phyloP scores from a whole-genome alignment of 1,284 basidiomycete genomes.

The Chondrostereum purpureum region DNA sequence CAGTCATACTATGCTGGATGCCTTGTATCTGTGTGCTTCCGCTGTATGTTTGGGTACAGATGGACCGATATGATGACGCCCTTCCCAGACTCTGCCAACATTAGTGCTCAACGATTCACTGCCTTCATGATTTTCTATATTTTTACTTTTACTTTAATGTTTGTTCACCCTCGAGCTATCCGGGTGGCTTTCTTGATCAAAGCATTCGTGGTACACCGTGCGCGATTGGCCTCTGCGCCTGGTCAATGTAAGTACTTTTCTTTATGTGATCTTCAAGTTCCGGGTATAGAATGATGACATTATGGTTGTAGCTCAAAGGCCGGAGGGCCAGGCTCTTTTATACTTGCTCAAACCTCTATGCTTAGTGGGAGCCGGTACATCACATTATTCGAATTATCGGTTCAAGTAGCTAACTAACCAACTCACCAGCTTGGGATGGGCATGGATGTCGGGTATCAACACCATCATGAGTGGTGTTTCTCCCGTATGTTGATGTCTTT shows the following conservation, averaged over 20 bases:
- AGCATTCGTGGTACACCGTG: slow-evolving; percentile 6
- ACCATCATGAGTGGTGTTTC: slow-evolving; percentile 8
- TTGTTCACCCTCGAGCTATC: slow-evolving; percentile 7
- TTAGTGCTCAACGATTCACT: slow-evolving; percentile 5
- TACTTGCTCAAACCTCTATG: slow-evolving; percentile 1
- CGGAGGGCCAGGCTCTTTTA: slow-evolving; percentile 3
- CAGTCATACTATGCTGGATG: slow-evolving; percentile 7
- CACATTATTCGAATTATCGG: too few relatives aligned
- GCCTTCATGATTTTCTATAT: slow-evolving; percentile 8
- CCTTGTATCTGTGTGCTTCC: slow-evolving; percentile 4
- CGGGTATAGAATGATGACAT: not conserved
- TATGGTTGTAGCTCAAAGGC: slow-evolving; percentile 4
- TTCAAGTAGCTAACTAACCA: not conserved
- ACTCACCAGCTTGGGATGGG: slow-evolving; percentile 7
- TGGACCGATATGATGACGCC: slow-evolving; percentile 6
- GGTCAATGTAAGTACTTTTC: slow-evolving; percentile 6
- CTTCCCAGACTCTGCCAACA: slow-evolving; percentile 8
- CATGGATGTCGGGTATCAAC: slow-evolving; percentile 8
- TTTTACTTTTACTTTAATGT: slow-evolving; percentile 7
- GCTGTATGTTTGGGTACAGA: slow-evolving; percentile 8
- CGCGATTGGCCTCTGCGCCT: slow-evolving; percentile 5
- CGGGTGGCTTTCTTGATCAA: slow-evolving; percentile 3
- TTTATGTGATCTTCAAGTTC: not conserved
- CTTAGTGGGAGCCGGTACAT: slow-evolving; percentile 6
- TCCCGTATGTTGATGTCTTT: slow-evolving; percentile 4